phyloP scores from a whole-genome alignment of 352 stramenopile genomes.

The Phytophthora rubi region DNA sequence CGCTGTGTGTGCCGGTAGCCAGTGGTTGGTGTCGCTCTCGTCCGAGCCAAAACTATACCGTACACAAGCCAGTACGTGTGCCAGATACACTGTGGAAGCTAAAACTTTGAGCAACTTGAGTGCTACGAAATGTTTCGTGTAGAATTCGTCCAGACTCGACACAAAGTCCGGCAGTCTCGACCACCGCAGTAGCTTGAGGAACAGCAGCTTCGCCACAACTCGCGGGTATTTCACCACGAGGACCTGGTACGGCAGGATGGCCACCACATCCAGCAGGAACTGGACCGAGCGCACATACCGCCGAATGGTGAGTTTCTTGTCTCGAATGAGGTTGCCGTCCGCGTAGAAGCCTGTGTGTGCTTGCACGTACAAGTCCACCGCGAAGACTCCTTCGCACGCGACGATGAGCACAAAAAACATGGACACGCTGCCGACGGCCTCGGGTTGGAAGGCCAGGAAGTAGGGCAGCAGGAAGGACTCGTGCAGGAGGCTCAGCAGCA shows the following conservation, averaged over 20 bases:
- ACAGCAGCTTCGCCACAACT: neutral
- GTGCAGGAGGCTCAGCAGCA: neutral
- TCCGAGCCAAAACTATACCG: neutral
- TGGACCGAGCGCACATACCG: neutral
- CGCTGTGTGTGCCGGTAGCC: neutral
- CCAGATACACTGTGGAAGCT: neutral
- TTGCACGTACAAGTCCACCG: neutral
- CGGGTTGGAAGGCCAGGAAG: constrained; percentile 1
- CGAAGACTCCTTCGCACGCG: neutral
- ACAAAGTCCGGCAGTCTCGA: neutral
- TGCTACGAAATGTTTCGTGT: constrained; percentile 1
- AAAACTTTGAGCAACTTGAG: neutral
- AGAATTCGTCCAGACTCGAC: constrained; percentile 3
- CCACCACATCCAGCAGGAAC: neutral
- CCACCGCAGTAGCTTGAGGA: neutral
- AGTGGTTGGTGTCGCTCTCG: neutral
- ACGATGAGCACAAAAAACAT: neutral
- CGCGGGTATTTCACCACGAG: neutral
- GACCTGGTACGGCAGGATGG: neutral
- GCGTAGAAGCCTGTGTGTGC: neutral
- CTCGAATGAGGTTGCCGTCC: neutral
- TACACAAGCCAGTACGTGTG: neutral
- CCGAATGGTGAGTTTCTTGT: constrained; percentile 1
- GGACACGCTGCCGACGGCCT: neutral
- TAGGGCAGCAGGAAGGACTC: neutral